These are phyloP conservation scores for Sarocladium kiliense DNA, from an alignment of 2,329 filamentous ascomycete species.

Conservation along the genomic window DNA sequence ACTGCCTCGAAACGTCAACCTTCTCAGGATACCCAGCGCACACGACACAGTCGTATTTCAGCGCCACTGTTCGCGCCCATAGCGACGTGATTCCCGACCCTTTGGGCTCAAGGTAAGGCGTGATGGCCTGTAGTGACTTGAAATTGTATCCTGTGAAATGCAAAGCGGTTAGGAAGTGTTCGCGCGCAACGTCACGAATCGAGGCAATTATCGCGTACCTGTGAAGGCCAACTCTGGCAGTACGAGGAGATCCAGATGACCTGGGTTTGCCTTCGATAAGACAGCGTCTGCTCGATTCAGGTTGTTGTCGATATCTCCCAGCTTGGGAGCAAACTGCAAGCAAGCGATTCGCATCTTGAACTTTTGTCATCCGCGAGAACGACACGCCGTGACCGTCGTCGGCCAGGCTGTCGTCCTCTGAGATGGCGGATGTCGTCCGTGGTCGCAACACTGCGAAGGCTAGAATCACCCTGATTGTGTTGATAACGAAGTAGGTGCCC, in stretches of 20 bases:
- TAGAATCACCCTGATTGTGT: too few species aligned
- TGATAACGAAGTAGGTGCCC: too few species aligned
- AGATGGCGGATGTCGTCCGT: background rate
- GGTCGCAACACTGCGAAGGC: too few species aligned
- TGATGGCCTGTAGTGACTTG: slow-evolving; percentile 53
- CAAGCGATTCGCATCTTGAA: slow-evolving; percentile 58
- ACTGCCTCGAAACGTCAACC: slow-evolving; percentile 43
- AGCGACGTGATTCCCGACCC: slow-evolving; percentile 61
- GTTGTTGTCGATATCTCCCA: slow-evolving; percentile 67
- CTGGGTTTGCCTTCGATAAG: slow-evolving; percentile 44
- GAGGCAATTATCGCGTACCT: slow-evolving; percentile 38
- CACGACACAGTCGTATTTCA: slow-evolving; percentile 62
- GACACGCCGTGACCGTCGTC: background rate
- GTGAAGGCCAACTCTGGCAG: slow-evolving; percentile 73
- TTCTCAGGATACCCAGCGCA: slow-evolving; percentile 71
- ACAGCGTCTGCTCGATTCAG: slow-evolving; percentile 62
- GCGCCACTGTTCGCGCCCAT: slow-evolving; percentile 65
- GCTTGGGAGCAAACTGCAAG: slow-evolving; percentile 65
- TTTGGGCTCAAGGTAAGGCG: slow-evolving; percentile 62
- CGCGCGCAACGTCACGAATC: too few species aligned
- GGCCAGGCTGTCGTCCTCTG: background rate
- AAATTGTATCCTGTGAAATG: background rate
- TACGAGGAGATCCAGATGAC: slow-evolving; percentile 62
- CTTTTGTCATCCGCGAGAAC: background rate
- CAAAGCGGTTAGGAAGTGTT: too few species aligned